These are phyloP conservation scores for Apiospora rasikravindrae DNA, from an alignment of 2,329 filamentous ascomycete genomes.

Conservation along the genomic window DNA sequence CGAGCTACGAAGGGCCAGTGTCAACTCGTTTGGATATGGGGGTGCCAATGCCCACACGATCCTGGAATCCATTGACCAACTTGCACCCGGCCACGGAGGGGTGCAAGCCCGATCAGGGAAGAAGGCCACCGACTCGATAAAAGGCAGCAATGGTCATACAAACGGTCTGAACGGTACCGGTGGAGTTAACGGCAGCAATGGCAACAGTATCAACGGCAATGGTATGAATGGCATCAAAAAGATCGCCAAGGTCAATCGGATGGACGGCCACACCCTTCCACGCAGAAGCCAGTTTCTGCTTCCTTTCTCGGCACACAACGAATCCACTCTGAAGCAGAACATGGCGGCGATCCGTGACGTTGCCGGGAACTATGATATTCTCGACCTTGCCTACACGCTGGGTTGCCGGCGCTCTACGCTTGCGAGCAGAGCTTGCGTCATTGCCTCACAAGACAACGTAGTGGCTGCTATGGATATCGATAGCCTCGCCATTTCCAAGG, in stretches of 20 bases:
- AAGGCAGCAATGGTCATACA: constrained; percentile 11
- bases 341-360: neutral
- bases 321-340: neutral
- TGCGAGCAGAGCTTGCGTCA: neutral
- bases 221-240: too few species aligned
- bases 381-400: constrained; percentile 29
- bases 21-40: constrained; percentile 44
- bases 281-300: neutral
- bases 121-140: constrained; percentile 18
- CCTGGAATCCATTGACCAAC: constrained; percentile 30
- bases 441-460: neutral
- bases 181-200: too few species aligned
- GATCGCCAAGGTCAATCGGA: too few species aligned
- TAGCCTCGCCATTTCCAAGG: neutral
- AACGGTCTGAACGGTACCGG: too few species aligned
- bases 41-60: constrained; percentile 40
- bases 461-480: neutral
- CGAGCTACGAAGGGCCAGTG: constrained; percentile 28
- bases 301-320: neutral
- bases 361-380: constrained; percentile 26
- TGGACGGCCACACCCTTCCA: neutral
- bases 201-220: too few species aligned
- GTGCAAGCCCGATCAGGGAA: neutral
- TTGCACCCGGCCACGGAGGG: constrained; percentile 23
- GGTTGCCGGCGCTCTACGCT: constrained; percentile 15